Base-by-base conservation (phyloP, 176 grass and related monocot genomes). In the Tuctoria greenei region DNA sequence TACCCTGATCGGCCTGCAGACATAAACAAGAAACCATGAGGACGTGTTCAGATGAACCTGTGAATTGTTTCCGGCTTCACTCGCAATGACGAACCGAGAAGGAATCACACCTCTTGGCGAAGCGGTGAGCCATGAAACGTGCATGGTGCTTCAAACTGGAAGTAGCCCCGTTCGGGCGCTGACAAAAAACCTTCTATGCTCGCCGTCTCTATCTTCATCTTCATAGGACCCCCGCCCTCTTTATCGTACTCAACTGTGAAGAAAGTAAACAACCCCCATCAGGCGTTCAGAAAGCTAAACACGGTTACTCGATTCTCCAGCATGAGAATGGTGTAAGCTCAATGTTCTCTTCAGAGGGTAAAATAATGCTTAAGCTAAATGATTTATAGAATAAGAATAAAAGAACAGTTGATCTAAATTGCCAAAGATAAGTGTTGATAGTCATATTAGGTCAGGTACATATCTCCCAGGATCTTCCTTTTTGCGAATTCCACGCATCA, bases 391-490 rank as follows among this genome's bases (percentile, higher is more conserved):
- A 4, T 54, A 20, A 54, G 6, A 54, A 4, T 54, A 20, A 51
- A 47, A 46, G 16, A 28, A 14, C 10, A 49, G 24, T 11, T 36
- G 5, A 50, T 23, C 61, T 49, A 28, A 26, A 64, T 10, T 76
- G 57, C 5, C 8, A 77, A 57, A 82, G 6, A 25, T 20, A 31
- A 67, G 0, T 8, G 26, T 8, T 36, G 42, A 52, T 64, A 11
- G 49, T 63, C 74, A 39, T 69, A 20, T 68, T 5, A 50, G 31
- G 18, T 45, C 11, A 86, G 69, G 55, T 65, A 76, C 95, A 69
- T 93, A 97, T 97, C 95, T 97, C 47, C 78, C 86, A 5, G 92
- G 92, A 38, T 89, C 86, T 69, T 70, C 86, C 25, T 13, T 73
- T 43, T 79, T 87, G 37, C 64, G 72, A 1, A 83, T 45, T 12